These are phyloP conservation scores for Heliocybe sulcata DNA, from an alignment of 1,284 basidiomycete species.

Conservation along the genomic window DNA sequence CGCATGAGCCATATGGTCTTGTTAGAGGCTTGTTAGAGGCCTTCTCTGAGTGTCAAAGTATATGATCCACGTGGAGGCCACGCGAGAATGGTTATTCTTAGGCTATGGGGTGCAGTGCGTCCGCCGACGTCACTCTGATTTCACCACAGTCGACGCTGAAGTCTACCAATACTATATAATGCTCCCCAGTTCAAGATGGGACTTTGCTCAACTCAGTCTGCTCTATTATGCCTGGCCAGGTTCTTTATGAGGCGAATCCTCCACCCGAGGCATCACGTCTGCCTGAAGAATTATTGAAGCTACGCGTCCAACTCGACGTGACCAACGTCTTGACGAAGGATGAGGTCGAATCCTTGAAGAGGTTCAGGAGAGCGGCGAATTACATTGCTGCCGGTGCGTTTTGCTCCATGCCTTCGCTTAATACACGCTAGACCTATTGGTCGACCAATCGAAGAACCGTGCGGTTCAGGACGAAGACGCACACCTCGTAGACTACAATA, in stretches of 20 bases:
- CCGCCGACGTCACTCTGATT: not conserved
- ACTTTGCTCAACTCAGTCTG: not conserved
- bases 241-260: conserved; percentile 49
- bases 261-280: conserved; percentile 55
- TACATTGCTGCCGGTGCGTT: conserved; percentile 56
- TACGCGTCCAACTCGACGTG: conserved; percentile 33
- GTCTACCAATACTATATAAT: not conserved
- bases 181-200: conserved; percentile 2
- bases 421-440: too few relatives aligned
- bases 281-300: conserved; percentile 40
- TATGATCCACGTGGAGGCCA: not conserved
- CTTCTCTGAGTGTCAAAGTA: too few relatives aligned
- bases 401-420: too few relatives aligned
- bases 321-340: conserved; percentile 34
- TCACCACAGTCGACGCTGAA: not conserved
- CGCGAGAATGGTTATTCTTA: too few relatives aligned
- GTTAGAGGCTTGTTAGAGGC: too few relatives aligned
- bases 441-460: too few relatives aligned
- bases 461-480: too few relatives aligned
- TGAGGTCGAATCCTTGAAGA: conserved; percentile 42
- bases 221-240: conserved; percentile 48
- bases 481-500: conserved; percentile 7
- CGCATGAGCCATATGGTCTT: too few relatives aligned
- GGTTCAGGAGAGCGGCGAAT: conserved; percentile 53
- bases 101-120: too few relatives aligned